Conservation (phyloP, 345 rosid genomes). For the Aquilaria sinensis region DNA sequence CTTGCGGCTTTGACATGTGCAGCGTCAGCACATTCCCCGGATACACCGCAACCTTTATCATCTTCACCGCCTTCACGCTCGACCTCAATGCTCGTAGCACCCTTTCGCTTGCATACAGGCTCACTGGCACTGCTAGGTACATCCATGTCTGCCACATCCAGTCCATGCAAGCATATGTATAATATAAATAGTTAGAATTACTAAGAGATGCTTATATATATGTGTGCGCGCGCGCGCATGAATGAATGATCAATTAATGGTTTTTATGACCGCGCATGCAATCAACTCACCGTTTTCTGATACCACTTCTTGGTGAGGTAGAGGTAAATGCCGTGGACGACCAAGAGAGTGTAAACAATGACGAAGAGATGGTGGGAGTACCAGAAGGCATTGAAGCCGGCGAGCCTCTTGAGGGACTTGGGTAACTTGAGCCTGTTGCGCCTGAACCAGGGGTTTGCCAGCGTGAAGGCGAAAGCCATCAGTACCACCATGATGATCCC, state of each 20-base stretch:
- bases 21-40: conserved; percentile 76
- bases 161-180: too few relatives aligned
- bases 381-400: conserved; percentile 90
- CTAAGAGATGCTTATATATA: too few relatives aligned
- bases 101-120: conserved; percentile 56
- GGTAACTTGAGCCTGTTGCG: conserved; percentile 52
- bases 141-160: conserved; percentile 58
- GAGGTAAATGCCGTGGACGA: conserved; percentile 60
- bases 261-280: too few relatives aligned
- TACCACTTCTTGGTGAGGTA: conserved; percentile 53
- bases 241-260: too few relatives aligned
- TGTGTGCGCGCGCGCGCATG: too few relatives aligned
- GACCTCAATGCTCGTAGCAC: conserved; percentile 61
- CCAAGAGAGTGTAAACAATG: conserved; percentile 62
- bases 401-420: conserved; percentile 50
- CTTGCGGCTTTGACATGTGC: conserved; percentile 69
- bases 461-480: conserved; percentile 75
- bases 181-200: too few relatives aligned
- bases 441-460: conserved; percentile 75
- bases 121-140: conserved; percentile 58
- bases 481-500: conserved; percentile 55
- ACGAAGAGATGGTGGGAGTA: conserved; percentile 76
- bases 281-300: conserved; percentile 51
- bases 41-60: conserved; percentile 52
- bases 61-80: conserved; percentile 48